Conservation (phyloP, 1,139 yeast genomes). For the Ogataea hybrid region DNA sequence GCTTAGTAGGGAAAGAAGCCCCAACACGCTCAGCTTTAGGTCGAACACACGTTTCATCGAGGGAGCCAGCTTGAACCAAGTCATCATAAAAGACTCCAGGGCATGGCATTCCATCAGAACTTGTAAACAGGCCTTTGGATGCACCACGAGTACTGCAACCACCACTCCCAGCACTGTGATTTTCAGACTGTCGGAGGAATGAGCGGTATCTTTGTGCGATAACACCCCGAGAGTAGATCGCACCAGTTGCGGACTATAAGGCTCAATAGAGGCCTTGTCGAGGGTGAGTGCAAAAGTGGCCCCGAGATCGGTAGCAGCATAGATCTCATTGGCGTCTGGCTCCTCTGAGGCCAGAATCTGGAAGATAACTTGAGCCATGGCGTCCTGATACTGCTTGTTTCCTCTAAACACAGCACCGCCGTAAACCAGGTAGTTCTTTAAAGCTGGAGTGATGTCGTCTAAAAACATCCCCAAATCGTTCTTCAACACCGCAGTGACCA, state of each 20-base stretch:
- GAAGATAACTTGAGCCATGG: slow-evolving; percentile 24
- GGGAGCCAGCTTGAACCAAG: slow-evolving; percentile 64
- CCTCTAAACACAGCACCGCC: slow-evolving; percentile 53
- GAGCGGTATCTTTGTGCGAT: slow-evolving; percentile 23
- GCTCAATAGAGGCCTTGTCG: slow-evolving; percentile 37
- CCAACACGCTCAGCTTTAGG: slow-evolving; percentile 70
- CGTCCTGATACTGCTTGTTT: slow-evolving; percentile 35
- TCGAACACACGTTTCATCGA: slow-evolving; percentile 75
- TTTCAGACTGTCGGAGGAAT: slow-evolving; percentile 38
- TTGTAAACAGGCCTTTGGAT: slow-evolving; percentile 52
- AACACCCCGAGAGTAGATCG: slow-evolving; percentile 31
- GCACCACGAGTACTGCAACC: slow-evolving; percentile 62
- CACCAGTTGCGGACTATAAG: slow-evolving; percentile 42
- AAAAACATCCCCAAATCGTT: slow-evolving; percentile 43
- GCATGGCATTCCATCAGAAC: slow-evolving; percentile 48
- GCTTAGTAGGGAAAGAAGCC: slow-evolving; percentile 53
- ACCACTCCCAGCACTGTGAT: slow-evolving; percentile 66
- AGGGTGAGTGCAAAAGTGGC: slow-evolving; percentile 54
- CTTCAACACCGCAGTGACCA: slow-evolving; percentile 47
- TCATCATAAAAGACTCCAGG: slow-evolving; percentile 52
- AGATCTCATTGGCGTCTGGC: slow-evolving; percentile 43
- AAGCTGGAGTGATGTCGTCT: slow-evolving; percentile 73
- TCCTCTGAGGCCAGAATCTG: slow-evolving; percentile 31
- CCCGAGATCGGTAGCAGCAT: slow-evolving; percentile 50
- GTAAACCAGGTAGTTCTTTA: slow-evolving; percentile 75